Evolutionary conservation across 805 yeast genomes (phyloP).

Genomic region (Lipomyces kockii): DNA sequence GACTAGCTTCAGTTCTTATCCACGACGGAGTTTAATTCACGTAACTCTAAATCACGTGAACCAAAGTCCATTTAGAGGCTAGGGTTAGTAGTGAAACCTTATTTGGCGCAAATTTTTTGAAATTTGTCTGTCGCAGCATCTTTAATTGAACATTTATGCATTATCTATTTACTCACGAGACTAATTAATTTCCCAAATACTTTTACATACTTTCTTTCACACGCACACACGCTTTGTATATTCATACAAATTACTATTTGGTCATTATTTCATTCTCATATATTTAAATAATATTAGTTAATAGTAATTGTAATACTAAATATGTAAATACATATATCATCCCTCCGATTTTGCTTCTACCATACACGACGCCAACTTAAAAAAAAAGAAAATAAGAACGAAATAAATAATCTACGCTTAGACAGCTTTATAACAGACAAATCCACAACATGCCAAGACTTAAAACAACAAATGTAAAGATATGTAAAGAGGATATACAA

Average conservation of each 20-base stretch:
- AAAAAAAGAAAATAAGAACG: not conserved
- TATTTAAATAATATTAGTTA: not conserved
- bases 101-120: too few relatives aligned
- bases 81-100: too few relatives aligned
- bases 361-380: not conserved
- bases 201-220: too few relatives aligned
- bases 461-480: conserved; percentile 1
- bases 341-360: conserved; percentile 2
- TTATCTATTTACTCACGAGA: too few relatives aligned
- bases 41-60: too few relatives aligned
- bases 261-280: not conserved
- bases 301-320: not conserved
- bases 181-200: too few relatives aligned
- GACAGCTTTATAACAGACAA: not conserved
- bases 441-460: conserved; percentile 1
- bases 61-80: too few relatives aligned
- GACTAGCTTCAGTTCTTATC: too few relatives aligned
- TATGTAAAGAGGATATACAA: not conserved
- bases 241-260: too few relatives aligned
- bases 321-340: not conserved
- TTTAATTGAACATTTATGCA: too few relatives aligned
- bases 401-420: not conserved
- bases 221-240: not conserved
- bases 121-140: too few relatives aligned
- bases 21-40: too few relatives aligned